phyloP scores from a whole-genome alignment of 2,329 filamentous ascomycete genomes.

The Exophiala viscosa region DNA sequence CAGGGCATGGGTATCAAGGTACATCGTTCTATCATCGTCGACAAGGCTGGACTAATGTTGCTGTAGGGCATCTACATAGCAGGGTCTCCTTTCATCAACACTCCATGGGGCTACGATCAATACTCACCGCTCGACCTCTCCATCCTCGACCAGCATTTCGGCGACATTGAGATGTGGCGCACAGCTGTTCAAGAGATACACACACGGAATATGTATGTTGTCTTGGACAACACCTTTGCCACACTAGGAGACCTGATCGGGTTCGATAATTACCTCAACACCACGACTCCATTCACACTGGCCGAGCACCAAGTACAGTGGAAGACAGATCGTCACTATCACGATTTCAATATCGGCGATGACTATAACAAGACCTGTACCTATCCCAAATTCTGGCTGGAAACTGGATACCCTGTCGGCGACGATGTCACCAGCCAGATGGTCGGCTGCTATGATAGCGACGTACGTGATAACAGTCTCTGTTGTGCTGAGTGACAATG shows the following conservation, averaged over 20 bases:
- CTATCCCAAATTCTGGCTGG: constrained; percentile 61
- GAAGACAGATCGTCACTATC: constrained; percentile 54
- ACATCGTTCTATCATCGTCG: constrained; percentile 2
- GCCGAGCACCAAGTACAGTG: constrained; percentile 57
- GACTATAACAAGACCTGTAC: constrained; percentile 52
- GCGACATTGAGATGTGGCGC: constrained; percentile 57
- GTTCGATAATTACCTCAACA: constrained; percentile 59
- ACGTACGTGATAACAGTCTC: constrained; percentile 29
- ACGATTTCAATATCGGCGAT: constrained; percentile 57
- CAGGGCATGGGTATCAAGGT: constrained; percentile 63
- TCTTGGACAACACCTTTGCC: constrained; percentile 63
- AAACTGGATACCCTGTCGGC: constrained; percentile 52
- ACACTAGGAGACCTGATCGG: constrained; percentile 63
- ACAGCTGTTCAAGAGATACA: constrained; percentile 59
- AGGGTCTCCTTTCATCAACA: constrained; percentile 62
- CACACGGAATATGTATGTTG: constrained; percentile 59
- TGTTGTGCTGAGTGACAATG: too few species aligned
- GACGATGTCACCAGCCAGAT: constrained; percentile 47
- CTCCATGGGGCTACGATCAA: constrained; percentile 60
- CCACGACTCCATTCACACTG: constrained; percentile 53
- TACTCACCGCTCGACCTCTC: constrained; percentile 61
- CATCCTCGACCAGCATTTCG: constrained; percentile 60
- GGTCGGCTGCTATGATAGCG: constrained; percentile 58
- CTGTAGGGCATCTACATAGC: constrained; percentile 57
- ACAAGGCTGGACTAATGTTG: constrained; percentile 10